phyloP scores from a whole-genome alignment of 177 flowering plant species.

The Vitis hybrid region DNA sequence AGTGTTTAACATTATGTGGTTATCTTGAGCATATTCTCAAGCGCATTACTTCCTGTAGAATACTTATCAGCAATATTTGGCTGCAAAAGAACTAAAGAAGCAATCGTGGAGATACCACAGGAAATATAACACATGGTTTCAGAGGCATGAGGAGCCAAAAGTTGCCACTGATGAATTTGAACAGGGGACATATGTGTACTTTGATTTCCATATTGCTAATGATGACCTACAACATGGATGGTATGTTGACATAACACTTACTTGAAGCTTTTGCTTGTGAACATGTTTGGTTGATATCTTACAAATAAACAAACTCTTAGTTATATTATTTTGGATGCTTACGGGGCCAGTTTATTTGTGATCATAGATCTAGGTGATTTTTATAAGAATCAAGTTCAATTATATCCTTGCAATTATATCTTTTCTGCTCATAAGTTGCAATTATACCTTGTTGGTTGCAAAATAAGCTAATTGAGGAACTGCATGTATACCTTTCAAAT shows the following conservation, averaged over 20 bases:
- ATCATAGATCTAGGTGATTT: no score
- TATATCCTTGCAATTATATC: no score
- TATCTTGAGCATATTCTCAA: conserved; percentile 4
- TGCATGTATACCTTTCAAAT: no score
- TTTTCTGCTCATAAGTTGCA: no score
- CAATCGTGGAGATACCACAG: conserved; percentile 98
- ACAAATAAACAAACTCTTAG: no score
- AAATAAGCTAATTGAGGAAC: no score
- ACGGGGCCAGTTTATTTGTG: no score
- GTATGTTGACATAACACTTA: conserved; percentile 36
- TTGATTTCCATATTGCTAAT: conserved; percentile 76
- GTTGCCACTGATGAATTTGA: conserved; percentile 92
- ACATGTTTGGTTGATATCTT: no score
- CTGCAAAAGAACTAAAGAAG: conserved; percentile 92
- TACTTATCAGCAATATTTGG: conserved; percentile 95
- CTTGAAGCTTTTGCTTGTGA: not conserved
- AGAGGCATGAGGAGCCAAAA: conserved; percentile 94
- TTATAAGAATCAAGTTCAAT: no score
- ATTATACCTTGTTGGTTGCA: no score
- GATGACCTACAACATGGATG: conserved; percentile 87
- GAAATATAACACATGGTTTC: conserved; percentile 97
- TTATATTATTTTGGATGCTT: no score
- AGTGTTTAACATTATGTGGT: not conserved
- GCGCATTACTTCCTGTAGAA: conserved; percentile 49
- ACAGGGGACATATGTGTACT: conserved; percentile 94